Percentiles rank a stretch among this genome's conserved stretches.
These are phyloP conservation scores for Zygosaccharomyces siamensis DNA, from an alignment of 805 yeast genomes.

Conservation along the genomic window DNA sequence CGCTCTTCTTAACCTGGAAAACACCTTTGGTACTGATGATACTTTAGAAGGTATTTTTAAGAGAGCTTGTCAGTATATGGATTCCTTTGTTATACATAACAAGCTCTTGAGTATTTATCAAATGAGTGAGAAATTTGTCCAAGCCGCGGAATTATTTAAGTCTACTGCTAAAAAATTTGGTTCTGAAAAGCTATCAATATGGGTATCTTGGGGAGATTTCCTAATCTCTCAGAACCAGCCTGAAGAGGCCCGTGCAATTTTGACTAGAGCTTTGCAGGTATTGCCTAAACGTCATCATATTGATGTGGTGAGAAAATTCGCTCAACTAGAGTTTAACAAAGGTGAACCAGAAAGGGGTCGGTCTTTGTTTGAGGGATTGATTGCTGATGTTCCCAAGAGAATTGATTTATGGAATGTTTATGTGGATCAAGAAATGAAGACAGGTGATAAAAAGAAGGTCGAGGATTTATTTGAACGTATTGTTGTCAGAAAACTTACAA, in stretches of 20 bases:
- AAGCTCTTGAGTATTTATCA: conserved; percentile 71
- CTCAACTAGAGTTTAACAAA: conserved; percentile 76
- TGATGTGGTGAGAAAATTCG: conserved; percentile 81
- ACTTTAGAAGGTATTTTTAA: conserved; percentile 74
- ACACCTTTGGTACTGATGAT: conserved; percentile 84
- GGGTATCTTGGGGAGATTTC: conserved; percentile 80
- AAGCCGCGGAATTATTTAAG: conserved; percentile 66
- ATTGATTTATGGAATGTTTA: conserved; percentile 94
- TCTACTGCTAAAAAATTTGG: conserved; percentile 77
- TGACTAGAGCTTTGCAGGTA: conserved; percentile 67
- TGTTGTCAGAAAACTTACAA: conserved; percentile 55
- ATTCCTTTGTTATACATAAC: conserved; percentile 72
- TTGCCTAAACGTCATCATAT: conserved; percentile 70
- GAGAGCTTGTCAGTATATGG: conserved; percentile 88
- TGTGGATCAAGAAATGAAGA: conserved; percentile 85
- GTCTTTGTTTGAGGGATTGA: conserved; percentile 86
- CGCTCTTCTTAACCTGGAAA: conserved; percentile 89
- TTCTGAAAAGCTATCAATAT: conserved; percentile 55
- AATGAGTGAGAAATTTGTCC: conserved; percentile 63
- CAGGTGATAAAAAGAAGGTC: conserved; percentile 57
- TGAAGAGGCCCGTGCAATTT: conserved; percentile 64
- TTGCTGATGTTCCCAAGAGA: conserved; percentile 86
- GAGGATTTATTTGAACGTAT: conserved; percentile 83
- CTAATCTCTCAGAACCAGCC: conserved; percentile 51
- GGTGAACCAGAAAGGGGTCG: conserved; percentile 95